Conservation (phyloP, 2,329 filamentous ascomycete genomes). For the Thelonectria olida region DNA sequence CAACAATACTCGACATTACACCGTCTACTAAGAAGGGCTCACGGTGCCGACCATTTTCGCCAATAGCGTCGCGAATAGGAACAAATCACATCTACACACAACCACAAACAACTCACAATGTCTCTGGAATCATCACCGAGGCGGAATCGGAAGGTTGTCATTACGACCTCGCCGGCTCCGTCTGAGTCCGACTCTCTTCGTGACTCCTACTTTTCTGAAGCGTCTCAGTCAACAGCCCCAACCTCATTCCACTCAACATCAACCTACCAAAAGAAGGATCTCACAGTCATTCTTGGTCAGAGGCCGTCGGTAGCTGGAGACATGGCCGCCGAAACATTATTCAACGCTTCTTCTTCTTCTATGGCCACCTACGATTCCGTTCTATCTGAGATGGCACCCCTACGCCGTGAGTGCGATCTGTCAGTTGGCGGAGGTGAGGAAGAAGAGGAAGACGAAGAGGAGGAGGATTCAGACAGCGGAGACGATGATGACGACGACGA, state of each 20-base stretch:
- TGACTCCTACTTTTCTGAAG: slow-evolving; percentile 41
- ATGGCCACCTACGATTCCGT: slow-evolving; percentile 85
- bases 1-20: slow-evolving; percentile 8
- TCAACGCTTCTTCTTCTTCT: slow-evolving; percentile 58
- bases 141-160: slow-evolving; percentile 38
- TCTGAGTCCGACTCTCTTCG: slow-evolving; percentile 39
- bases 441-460: slow-evolving; percentile 27
- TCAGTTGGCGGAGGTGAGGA: slow-evolving; percentile 36
- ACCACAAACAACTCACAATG: slow-evolving; percentile 26
- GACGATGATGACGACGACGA: slow-evolving; percentile 44
- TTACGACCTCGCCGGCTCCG: slow-evolving; percentile 36
- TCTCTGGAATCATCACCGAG: slow-evolving; percentile 31
- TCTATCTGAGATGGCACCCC: slow-evolving; percentile 47
- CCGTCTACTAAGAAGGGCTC: slow-evolving; percentile 13
- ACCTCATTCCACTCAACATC: slow-evolving; percentile 40
- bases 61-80: slow-evolving; percentile 5
- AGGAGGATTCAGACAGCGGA: slow-evolving; percentile 27
- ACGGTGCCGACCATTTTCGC: slow-evolving; percentile 15
- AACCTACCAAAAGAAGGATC: slow-evolving; percentile 34
- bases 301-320: slow-evolving; percentile 19
- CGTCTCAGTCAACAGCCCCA: slow-evolving; percentile 40
- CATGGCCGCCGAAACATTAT: slow-evolving; percentile 27
- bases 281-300: slow-evolving; percentile 18
- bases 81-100: slow-evolving; percentile 10
- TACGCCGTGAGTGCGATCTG: slow-evolving; percentile 36